These are phyloP conservation scores for Deuterostichococcus epilithicus DNA, from an alignment of 139 green algal species.

Conservation along the genomic window DNA sequence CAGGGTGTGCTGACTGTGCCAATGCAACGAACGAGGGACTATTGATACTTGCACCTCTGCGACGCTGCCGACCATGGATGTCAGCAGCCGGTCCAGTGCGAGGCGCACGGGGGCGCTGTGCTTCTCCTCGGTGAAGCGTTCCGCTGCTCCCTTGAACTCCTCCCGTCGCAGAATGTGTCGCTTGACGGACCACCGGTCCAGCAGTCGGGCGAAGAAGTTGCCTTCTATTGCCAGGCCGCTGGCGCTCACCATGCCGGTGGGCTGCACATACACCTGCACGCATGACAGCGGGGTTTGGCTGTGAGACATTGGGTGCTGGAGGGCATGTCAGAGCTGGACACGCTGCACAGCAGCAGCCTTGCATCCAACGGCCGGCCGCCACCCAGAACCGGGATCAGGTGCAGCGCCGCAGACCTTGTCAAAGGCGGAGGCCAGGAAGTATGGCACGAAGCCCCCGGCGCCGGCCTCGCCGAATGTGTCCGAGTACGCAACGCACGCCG, in stretches of 20 bases:
- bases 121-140: not conserved
- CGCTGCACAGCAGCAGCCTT: no score
- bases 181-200: constrained; percentile 39
- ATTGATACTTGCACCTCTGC: not conserved
- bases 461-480: constrained; percentile 54
- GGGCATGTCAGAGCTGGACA: no score
- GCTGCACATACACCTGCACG: constrained; percentile 50
- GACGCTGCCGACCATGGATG: not conserved
- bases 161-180: constrained; percentile 42
- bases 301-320: not conserved
- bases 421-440: constrained; percentile 47
- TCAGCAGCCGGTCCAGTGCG: not conserved
- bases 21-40: no score
- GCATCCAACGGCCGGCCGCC: no score
- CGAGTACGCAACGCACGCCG: constrained; percentile 39
- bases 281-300: constrained; percentile 7
- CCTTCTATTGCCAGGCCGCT: constrained; percentile 16
- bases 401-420: no score
- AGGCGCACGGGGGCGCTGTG: not conserved
- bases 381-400: no score
- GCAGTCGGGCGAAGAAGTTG: constrained; percentile 32
- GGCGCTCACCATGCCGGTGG: constrained; percentile 22
- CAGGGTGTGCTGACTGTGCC: no score
- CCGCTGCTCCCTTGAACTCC: constrained; percentile 45
- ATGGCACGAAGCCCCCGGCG: constrained; percentile 35